Evolutionary conservation across 2,329 filamentous ascomycete genomes (phyloP).

Genomic region (Nemania sp.): DNA sequence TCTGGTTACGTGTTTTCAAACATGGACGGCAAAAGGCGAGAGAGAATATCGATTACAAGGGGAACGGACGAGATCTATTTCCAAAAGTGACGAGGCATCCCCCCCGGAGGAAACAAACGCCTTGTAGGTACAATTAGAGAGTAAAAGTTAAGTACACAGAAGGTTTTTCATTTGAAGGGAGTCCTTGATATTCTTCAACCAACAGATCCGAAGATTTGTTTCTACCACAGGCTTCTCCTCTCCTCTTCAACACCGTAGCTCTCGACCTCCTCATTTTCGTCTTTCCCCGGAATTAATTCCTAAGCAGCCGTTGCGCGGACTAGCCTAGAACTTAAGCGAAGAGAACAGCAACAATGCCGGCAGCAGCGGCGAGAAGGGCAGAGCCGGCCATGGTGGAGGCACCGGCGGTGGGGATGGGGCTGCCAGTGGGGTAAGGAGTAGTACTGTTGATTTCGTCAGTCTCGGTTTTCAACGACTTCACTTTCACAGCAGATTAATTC

Average conservation of each 20-base stretch:
- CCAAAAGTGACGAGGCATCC: constrained; percentile 7
- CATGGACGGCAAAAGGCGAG: neutral
- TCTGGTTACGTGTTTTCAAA: neutral
- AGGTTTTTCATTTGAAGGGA: neutral
- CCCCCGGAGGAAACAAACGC: neutral
- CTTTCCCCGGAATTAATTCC: constrained; percentile 16
- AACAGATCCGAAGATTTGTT: too few species aligned
- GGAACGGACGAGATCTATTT: neutral
- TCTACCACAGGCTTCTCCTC: too few species aligned
- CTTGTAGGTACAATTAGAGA: constrained; percentile 30
- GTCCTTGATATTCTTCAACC: too few species aligned
- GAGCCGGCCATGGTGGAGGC: constrained; percentile 59
- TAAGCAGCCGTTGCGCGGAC: neutral
- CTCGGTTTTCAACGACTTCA: too few species aligned
- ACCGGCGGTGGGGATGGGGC: constrained; percentile 50
- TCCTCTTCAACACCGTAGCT: neutral
- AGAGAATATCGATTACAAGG: neutral
- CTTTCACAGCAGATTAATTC: neutral
- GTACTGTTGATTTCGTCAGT: constrained; percentile 30
- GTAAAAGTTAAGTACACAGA: constrained; percentile 31
- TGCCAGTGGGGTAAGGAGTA: constrained; percentile 43
- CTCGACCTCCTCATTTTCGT: neutral
- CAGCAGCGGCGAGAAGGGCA: constrained; percentile 57
- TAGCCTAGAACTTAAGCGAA: constrained; percentile 52
- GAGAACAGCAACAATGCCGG: constrained; percentile 58